Evolutionary conservation across 108 stramenopile genomes (phyloP).

Genomic region (Aureococcus anophagefferens): DNA sequence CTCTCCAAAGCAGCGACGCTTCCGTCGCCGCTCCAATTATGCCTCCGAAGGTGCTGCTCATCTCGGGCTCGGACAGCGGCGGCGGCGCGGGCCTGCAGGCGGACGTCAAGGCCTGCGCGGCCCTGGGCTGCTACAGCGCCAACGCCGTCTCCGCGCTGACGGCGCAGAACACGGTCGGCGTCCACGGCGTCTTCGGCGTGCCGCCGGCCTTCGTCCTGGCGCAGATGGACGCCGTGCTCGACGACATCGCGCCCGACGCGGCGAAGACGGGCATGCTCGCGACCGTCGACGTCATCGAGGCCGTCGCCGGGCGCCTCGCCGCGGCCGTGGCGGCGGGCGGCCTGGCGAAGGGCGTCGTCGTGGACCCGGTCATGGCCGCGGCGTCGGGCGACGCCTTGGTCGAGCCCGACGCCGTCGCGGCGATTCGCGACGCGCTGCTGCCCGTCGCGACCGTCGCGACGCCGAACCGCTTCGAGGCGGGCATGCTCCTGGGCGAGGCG

Average conservation of each 20-base stretch:
- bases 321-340: not conserved
- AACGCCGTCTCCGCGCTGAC: not conserved
- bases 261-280: not conserved
- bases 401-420: slow-evolving; percentile 57
- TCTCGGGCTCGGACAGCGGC: slow-evolving; percentile 85
- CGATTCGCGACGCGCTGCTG: slow-evolving; percentile 61
- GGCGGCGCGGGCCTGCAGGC: slow-evolving; percentile 93
- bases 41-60: slow-evolving; percentile 85
- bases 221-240: not conserved
- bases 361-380: slow-evolving; percentile 85
- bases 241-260: not conserved
- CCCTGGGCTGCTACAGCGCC: not conserved
- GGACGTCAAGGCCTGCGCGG: slow-evolving; percentile 39
- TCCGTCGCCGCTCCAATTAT: too few species aligned
- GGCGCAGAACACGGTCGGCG: not conserved
- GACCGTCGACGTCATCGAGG: not conserved
- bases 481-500: slow-evolving; percentile 49
- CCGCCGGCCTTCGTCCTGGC: not conserved
- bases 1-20: too few species aligned
- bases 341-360: slow-evolving; percentile 36
- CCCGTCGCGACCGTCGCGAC: slow-evolving; percentile 69
- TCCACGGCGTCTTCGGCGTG: not conserved
- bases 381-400: slow-evolving; percentile 71
- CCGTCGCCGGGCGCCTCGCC: not conserved
- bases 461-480: slow-evolving; percentile 82